Base-by-base conservation (phyloP, 139 green algal genomes). In the Asterochloris erici region DNA sequence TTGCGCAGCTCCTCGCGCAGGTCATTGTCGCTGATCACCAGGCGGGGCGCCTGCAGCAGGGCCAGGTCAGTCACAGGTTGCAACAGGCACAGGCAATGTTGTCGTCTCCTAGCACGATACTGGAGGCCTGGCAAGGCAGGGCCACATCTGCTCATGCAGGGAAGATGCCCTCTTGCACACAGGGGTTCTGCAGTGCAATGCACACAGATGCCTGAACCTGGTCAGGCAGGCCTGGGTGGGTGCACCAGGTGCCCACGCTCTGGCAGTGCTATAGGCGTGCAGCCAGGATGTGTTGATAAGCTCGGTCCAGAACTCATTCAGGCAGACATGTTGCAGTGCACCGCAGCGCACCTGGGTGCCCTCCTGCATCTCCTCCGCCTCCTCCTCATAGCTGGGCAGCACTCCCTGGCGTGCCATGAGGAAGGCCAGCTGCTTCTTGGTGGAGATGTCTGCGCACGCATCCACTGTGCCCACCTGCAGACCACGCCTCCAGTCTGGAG, bases 341-440 rank as follows among this genome's bases (percentile, higher is more conserved):
- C 70, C 60, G 29, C 15, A n/a, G 21, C 26, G 26, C 15, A 79
- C 70, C 60, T 71, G 63, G 64, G 94, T 83, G n/a, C 82, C 83
- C 79, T 95, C 93, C 23, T 87, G 85, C 84, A 93, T 80, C 16
- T 94, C 94, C 54, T 96, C 90, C 78, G 86, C 90, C 9, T 94
- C 94, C 15, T 98, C 93, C 85, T 97, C 94, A 63, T 98, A 84
- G 78, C 96, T 87, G 10, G 98, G 79, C 1, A 86, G 68, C 17
- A 86, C 83, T 10, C 89, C 93, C 74, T 97, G 93, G 19, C 93
- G 86, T 0, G 90, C 95, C 47, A 99, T 90, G 70, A 99, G 89
- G 89, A 99, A 98, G 10, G 88, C 90, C 60, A 99, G 92, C 91
- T 99, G 96, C 84, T 95, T 94, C 88, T 94, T 96, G 75, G 93